These are phyloP conservation scores for Phaffia australis DNA, from an alignment of 768 basidiomycete species.

Conservation along the genomic window DNA sequence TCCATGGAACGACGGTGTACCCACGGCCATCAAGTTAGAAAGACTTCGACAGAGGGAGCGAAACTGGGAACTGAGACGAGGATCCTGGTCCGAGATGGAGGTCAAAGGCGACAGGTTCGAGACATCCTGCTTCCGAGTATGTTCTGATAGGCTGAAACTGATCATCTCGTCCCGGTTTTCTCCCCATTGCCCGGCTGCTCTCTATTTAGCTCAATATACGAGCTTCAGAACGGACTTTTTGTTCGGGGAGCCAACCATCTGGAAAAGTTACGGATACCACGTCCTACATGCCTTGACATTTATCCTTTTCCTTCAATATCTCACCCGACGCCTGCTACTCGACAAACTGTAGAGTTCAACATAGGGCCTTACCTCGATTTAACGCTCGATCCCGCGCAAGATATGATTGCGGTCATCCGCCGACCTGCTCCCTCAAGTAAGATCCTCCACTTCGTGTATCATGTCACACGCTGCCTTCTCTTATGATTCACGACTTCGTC, in stretches of 20 bases:
- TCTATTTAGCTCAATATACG: conserved; percentile 16
- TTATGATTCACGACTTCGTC: background rate
- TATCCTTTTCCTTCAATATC: conserved; percentile 1
- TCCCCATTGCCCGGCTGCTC: too few species aligned
- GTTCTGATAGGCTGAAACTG: background rate
- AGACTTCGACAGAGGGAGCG: background rate
- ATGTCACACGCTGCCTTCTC: background rate
- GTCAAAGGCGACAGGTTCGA: conserved; percentile 5
- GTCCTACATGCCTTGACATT: conserved; percentile 8
- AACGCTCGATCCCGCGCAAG: conserved; percentile 19
- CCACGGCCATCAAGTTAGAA: background rate
- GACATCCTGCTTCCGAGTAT: background rate
- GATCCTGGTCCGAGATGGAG: background rate
- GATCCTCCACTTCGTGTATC: background rate
- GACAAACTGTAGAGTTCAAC: conserved; percentile 8
- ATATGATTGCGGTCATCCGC: conserved; percentile 17
- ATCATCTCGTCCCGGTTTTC: background rate
- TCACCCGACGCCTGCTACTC: background rate
- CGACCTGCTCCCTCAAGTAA: conserved; percentile 1
- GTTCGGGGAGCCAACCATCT: conserved; percentile 12
- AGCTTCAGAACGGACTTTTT: conserved; percentile 20
- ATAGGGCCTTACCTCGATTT: conserved; percentile 23
- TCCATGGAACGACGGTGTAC: background rate
- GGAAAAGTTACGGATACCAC: background rate
- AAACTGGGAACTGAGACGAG: background rate